These are phyloP conservation scores for Claviceps humidiphila DNA, from an alignment of 2,329 filamentous ascomycete species.

Conservation along the genomic window DNA sequence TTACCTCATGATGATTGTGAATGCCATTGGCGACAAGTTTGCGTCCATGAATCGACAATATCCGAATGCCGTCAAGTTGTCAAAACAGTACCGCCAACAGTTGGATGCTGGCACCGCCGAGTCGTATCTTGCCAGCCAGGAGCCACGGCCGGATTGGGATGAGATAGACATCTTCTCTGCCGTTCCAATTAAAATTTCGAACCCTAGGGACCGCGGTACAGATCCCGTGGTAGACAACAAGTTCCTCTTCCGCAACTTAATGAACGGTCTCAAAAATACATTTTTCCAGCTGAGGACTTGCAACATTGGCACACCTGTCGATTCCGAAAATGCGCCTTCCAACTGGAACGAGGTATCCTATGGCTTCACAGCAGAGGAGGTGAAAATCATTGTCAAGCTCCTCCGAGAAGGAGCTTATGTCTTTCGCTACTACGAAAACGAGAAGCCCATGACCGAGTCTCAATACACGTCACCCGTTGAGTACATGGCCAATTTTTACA, in stretches of 20 bases:
- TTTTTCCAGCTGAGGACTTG: constrained; percentile 91
- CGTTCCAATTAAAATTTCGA: constrained; percentile 90
- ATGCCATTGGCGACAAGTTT: constrained; percentile 97
- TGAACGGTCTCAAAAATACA: constrained; percentile 90
- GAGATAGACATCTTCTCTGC: constrained; percentile 96
- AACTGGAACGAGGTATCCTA: constrained; percentile 96
- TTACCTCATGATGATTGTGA: constrained; percentile 92
- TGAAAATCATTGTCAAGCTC: constrained; percentile 88
- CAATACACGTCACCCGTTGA: constrained; percentile 74
- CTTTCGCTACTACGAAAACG: constrained; percentile 92
- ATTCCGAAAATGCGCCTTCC: constrained; percentile 62
- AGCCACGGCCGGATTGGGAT: constrained; percentile 82
- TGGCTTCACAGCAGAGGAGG: constrained; percentile 94
- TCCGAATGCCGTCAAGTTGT: constrained; percentile 85
- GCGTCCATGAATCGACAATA: constrained; percentile 96
- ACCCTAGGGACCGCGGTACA: constrained; percentile 73
- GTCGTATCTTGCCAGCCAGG: constrained; percentile 71
- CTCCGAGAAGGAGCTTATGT: constrained; percentile 94
- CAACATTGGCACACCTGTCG: constrained; percentile 62
- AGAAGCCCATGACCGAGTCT: constrained; percentile 60
- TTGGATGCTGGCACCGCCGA: constrained; percentile 51
- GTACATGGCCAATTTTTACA: constrained; percentile 88
- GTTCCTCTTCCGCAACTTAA: constrained; percentile 90
- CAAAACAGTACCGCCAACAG: constrained; percentile 60
- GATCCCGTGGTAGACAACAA: constrained; percentile 96